Base-by-base conservation (phyloP, 192 early-diverging fungal species). In the Geranomyces variabilis region DNA sequence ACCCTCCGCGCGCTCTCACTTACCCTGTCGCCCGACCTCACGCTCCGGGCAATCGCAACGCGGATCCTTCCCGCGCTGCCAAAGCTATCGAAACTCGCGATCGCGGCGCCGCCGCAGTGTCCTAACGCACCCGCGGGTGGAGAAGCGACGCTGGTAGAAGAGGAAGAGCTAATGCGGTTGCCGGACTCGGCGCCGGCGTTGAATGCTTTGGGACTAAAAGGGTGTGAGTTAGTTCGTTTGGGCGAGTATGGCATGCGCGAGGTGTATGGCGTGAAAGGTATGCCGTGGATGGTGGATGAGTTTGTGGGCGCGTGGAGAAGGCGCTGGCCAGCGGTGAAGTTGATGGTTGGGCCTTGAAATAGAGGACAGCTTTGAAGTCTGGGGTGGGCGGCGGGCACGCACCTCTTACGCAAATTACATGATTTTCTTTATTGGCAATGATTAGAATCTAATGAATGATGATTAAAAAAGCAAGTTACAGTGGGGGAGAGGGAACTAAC, bases 211-310 rank as follows among this genome's bases (percentile, higher is more conserved):
- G 41, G 21, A 29, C 14, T 67, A 12, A 6, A n/a, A 26, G 29
- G 31, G 14, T 45, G 17, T 31, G 66, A 56, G 22, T 21, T 70
- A n/a, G 48, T 24, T 9, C 34, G 51, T 4, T 4, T 29, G 30
- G 36, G 46, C 6, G n/a, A 33, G 0, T 15, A 22, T 31, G 56
- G 66, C 12, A 61, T 69, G 34, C 62, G 30, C 15, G 62, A 61
- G 34, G 58, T 69, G 26, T 69, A 75, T 62, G 59, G 66, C 5
- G 24, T 53, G 22, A 15, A 34, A 14, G 57, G 65, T n/a, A 59
- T 69, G 73, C 53, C 66, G 1, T 57, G 73, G 66, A 44, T 56
- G 24, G 63, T 67, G 30, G 63, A 66, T 74, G 53, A 41, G 1
- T 74, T 74, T 46, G 34, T 60, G 21, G 55, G 17, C 1, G 15